A percentile compares a stretch with the other conserved stretches of the same genome.
Conservation (phyloP, 192 early-diverging fungal species). For the Gonapodya prolifera region DNA sequence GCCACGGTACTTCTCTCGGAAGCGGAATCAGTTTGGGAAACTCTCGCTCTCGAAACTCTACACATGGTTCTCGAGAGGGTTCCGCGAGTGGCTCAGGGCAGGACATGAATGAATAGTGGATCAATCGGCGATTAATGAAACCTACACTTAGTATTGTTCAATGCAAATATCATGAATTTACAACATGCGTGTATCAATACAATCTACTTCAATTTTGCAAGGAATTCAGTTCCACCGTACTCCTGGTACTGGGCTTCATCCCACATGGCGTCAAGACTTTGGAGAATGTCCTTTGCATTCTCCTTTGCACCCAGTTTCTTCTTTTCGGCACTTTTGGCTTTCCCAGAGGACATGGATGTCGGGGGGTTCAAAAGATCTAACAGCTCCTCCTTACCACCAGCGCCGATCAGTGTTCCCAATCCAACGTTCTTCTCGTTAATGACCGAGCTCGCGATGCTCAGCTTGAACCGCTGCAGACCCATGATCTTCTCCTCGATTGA, state of each 20-base stretch:
- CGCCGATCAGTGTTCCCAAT: slow-evolving; percentile 18
- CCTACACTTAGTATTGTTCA: too few relatives aligned
- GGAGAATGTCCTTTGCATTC: not conserved
- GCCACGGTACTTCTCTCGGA: too few relatives aligned
- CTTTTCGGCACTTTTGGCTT: not conserved
- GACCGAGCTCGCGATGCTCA: slow-evolving; percentile 89
- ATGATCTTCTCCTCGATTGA: slow-evolving; percentile 99
- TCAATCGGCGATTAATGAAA: too few relatives aligned
- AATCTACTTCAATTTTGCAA: not conserved
- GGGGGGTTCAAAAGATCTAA: not conserved
- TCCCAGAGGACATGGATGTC: not conserved
- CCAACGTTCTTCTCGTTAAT: slow-evolving; percentile 95
- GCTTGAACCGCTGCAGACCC: slow-evolving; percentile 98
- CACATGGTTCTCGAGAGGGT: too few relatives aligned
- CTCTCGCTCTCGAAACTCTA: too few relatives aligned
- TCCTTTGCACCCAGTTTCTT: not conserved
- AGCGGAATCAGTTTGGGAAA: too few relatives aligned
- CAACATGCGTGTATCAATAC: too few relatives aligned
- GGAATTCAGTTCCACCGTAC: not conserved
- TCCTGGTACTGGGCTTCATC: not conserved
- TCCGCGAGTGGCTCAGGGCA: too few relatives aligned
- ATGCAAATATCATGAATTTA: too few relatives aligned
- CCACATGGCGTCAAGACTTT: not conserved
- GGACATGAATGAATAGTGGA: too few relatives aligned
- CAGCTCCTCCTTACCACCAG: not conserved